Conservation (phyloP, 2,329 filamentous ascomycete genomes). For the Nakataea oryzae region DNA sequence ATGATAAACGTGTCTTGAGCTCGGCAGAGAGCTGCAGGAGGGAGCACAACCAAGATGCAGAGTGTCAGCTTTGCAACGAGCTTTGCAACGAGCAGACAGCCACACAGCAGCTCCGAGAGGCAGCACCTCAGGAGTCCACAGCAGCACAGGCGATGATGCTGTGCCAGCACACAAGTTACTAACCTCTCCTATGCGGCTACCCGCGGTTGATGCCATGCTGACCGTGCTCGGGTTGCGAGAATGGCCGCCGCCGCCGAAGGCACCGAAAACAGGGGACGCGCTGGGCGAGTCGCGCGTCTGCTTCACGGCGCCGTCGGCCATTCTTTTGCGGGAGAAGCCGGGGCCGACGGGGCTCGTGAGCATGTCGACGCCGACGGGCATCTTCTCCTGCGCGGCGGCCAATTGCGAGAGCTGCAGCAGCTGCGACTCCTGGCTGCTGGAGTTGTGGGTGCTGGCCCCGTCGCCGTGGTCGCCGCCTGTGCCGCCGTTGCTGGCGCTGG, state of each 20-base stretch:
- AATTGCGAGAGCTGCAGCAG: conserved; percentile 47
- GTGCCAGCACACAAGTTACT: conserved; percentile 18
- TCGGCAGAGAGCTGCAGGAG: conserved; percentile 59
- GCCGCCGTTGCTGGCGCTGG: conserved; percentile 29
- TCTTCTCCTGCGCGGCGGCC: conserved; percentile 41
- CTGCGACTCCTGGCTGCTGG: conserved; percentile 42
- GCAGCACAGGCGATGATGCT: too few relatives aligned
- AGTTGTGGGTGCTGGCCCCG: conserved; percentile 19
- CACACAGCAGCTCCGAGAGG: neutral
- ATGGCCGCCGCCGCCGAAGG: conserved; percentile 33
- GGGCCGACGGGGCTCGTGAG: conserved; percentile 15
- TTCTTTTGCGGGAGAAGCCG: conserved; percentile 54
- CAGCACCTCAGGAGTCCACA: neutral
- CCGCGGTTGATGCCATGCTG: conserved; percentile 47
- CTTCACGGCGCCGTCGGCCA: conserved; percentile 66
- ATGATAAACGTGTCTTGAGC: conserved; percentile 74
- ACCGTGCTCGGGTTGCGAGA: conserved; percentile 64
- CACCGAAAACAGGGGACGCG: conserved; percentile 32
- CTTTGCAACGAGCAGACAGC: neutral
- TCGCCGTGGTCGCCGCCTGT: conserved; percentile 25
- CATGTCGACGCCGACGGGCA: conserved; percentile 24
- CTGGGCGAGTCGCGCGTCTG: conserved; percentile 26
- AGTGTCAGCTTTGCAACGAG: conserved; percentile 13
- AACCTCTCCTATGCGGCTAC: conserved; percentile 72
- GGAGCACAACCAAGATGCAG: neutral